phyloP scores from a whole-genome alignment of 768 basidiomycete species.

The Atractiella rhizophila region DNA sequence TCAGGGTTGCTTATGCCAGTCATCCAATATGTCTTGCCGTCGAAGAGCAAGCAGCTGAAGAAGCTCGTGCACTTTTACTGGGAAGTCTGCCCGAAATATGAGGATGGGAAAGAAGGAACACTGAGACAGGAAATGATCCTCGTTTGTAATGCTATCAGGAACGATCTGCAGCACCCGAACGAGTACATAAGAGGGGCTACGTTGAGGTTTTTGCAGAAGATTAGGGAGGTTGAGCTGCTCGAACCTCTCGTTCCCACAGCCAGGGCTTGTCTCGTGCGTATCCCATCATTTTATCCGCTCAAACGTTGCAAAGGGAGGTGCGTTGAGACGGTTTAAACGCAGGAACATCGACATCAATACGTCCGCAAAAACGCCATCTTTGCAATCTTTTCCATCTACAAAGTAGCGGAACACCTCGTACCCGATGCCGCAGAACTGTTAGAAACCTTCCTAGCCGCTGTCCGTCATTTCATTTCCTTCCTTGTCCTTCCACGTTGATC shows the following conservation, averaged over 20 bases:
- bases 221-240: conserved; percentile 70
- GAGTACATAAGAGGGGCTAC: conserved; percentile 98
- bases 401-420: conserved; percentile 77
- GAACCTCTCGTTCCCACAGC: conserved; percentile 89
- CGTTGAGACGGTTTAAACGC: background rate
- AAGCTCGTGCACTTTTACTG: conserved; percentile 41
- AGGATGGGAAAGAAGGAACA: conserved; percentile 87
- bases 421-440: conserved; percentile 91
- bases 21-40: conserved; percentile 92
- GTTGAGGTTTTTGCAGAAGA: conserved; percentile 84
- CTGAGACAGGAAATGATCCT: conserved; percentile 99
- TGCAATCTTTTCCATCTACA: conserved; percentile 78
- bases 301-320: background rate
- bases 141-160: conserved; percentile 90
- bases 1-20: conserved; percentile 98
- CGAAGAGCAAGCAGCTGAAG: conserved; percentile 84
- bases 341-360: conserved; percentile 88
- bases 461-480: no score
- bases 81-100: conserved; percentile 91
- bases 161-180: conserved; percentile 97
- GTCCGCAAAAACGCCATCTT: conserved; percentile 97
- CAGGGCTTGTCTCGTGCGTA: conserved; percentile 47
- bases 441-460: conserved; percentile 78
- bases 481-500: no score
- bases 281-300: background rate